These are phyloP conservation scores for Paraphaeosphaeria minitans DNA, from an alignment of 2,329 filamentous ascomycete species.

Conservation along the genomic window DNA sequence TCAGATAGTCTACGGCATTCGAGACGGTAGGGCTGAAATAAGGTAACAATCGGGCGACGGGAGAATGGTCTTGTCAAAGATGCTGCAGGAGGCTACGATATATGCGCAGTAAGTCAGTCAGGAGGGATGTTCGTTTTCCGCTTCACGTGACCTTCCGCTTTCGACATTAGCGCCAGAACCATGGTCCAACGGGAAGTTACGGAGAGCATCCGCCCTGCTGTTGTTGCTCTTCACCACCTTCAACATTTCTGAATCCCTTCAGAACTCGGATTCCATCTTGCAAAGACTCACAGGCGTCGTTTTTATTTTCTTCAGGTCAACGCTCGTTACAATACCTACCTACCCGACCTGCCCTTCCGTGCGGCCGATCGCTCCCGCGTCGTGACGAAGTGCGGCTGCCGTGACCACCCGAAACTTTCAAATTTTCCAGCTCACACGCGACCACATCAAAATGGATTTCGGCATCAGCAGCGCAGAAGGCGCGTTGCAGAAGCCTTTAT, in stretches of 20 bases:
- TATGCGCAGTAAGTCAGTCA: too few relatives aligned
- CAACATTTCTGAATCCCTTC: background rate
- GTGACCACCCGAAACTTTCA: conserved; percentile 22
- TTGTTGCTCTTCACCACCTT: background rate
- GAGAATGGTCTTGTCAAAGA: too few relatives aligned
- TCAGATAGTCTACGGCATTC: too few relatives aligned
- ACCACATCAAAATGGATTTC: conserved; percentile 19
- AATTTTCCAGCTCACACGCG: conserved; percentile 17
- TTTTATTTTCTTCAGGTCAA: background rate
- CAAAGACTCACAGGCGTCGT: background rate
- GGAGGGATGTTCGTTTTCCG: background rate
- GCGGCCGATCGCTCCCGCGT: conserved; percentile 15
- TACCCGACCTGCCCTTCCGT: conserved; percentile 15
- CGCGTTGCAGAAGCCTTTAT: conserved; percentile 12
- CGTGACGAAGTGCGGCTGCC: conserved; percentile 14
- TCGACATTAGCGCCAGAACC: background rate
- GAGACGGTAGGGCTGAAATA: too few relatives aligned
- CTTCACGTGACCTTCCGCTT: background rate
- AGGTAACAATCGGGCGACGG: too few relatives aligned
- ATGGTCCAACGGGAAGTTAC: background rate
- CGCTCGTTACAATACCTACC: conserved; percentile 5
- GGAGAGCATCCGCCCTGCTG: background rate
- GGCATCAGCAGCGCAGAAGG: conserved; percentile 14
- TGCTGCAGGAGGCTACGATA: too few relatives aligned
- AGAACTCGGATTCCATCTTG: background rate